phyloP scores from a whole-genome alignment of 169 alveolate species.

The Plasmodium blacklocki region DNA sequence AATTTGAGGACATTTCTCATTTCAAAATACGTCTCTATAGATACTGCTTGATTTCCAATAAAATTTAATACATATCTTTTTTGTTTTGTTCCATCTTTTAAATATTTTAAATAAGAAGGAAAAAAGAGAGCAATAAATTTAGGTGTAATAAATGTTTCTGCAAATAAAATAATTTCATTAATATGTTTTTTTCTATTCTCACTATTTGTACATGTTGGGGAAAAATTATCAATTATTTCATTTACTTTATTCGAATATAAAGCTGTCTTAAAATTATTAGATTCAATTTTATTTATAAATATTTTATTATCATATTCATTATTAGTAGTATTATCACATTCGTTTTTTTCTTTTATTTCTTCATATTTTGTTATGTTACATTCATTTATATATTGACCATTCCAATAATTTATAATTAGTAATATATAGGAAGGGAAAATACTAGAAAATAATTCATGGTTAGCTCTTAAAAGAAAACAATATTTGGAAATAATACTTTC shows the following conservation, averaged over 20 bases:
- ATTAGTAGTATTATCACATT: background rate
- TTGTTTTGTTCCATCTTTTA: conserved; percentile 54
- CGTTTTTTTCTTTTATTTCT: background rate
- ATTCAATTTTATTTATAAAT: background rate
- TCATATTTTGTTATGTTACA: background rate
- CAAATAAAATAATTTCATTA: conserved; percentile 32
- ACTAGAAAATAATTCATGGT: conserved; percentile 58
- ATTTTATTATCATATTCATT: background rate
- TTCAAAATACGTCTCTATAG: conserved; percentile 69
- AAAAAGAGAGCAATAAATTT: conserved; percentile 74
- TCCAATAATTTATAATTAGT: conserved; percentile 58
- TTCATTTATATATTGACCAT: conserved; percentile 3
- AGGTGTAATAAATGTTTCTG: conserved; percentile 73
- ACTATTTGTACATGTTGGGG: too few relatives aligned
- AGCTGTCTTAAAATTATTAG: background rate
- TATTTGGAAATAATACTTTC: conserved; percentile 30
- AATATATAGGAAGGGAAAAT: conserved; percentile 60
- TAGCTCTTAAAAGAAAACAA: conserved; percentile 52
- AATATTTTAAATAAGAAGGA: conserved; percentile 63
- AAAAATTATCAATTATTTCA: conserved; percentile 5
- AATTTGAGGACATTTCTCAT: conserved; percentile 51
- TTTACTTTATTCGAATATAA: conserved; percentile 34
- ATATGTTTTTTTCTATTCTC: conserved; percentile 30
- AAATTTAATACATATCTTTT: conserved; percentile 49
- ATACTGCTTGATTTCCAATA: conserved; percentile 66